These are phyloP conservation scores for Xylaria digitata DNA, from an alignment of 2,329 filamentous ascomycete genomes.

Conservation along the genomic window DNA sequence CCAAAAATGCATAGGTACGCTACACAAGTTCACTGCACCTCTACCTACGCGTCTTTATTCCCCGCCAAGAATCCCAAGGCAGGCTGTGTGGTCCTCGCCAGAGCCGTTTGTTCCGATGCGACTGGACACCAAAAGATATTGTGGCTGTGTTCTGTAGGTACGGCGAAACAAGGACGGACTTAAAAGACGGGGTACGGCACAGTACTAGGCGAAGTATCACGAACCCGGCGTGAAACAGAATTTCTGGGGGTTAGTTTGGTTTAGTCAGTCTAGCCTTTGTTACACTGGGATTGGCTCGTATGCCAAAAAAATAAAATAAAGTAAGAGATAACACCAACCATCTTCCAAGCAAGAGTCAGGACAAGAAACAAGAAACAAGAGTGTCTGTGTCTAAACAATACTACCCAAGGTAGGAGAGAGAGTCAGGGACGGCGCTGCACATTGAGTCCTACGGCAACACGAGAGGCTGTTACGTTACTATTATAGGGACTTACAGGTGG, in stretches of 20 bases:
- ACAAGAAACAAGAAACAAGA: neutral
- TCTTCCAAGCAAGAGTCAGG: neutral
- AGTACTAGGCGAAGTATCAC: conserved; percentile 6
- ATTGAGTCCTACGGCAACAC: too few species aligned
- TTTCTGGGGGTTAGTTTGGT: conserved; percentile 8
- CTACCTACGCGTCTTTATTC: neutral
- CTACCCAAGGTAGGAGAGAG: too few species aligned
- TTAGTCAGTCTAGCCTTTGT: conserved; percentile 3
- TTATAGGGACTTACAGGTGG: neutral
- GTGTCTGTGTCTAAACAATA: neutral
- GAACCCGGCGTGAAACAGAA: conserved; percentile 23
- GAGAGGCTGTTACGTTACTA: too few species aligned
- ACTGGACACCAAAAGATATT: neutral
- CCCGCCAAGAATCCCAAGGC: conserved; percentile 22
- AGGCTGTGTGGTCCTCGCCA: conserved; percentile 1
- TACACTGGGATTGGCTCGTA: conserved; percentile 8
- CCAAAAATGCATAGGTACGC: too few species aligned
- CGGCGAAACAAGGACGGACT: conserved; percentile 21
- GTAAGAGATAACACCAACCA: too few species aligned
- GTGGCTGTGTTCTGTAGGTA: conserved; percentile 20
- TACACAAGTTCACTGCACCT: neutral
- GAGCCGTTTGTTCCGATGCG: conserved; percentile 29
- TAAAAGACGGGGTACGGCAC: conserved; percentile 27
- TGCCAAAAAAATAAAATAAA: neutral
- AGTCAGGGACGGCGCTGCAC: too few species aligned